These are phyloP conservation scores for Sungouiozyma intestinalis DNA, from an alignment of 805 yeast genomes.

Conservation along the genomic window DNA sequence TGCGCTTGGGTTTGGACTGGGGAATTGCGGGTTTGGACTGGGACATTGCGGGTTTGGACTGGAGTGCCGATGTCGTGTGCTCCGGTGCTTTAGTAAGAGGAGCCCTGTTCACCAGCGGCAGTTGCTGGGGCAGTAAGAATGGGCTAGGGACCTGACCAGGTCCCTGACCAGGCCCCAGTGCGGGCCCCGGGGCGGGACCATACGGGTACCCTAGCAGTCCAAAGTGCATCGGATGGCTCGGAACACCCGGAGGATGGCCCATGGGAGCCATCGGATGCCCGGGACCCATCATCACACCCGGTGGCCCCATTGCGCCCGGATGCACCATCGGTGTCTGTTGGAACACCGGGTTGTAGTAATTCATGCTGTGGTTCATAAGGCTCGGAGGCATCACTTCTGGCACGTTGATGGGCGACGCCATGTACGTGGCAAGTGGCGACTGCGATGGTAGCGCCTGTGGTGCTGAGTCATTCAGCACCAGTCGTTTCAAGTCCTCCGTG, in stretches of 20 bases:
- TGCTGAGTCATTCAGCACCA: constrained; percentile 3
- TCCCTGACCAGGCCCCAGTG: background rate
- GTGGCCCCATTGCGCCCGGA: no score
- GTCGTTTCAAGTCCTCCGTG: constrained; percentile 9
- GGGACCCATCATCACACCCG: no score
- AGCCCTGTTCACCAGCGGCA: constrained; percentile 1
- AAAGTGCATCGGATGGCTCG: no score
- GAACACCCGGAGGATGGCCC: no score
- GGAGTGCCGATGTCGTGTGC: background rate
- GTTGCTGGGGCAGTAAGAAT: constrained; percentile 4
- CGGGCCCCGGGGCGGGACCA: background rate
- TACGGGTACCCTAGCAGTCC: no score
- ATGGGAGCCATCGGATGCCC: no score
- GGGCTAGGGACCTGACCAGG: constrained; percentile 2
- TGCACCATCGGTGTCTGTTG: background rate
- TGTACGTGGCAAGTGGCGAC: constrained; percentile 7
- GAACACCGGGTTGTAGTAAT: background rate
- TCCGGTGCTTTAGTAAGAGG: background rate
- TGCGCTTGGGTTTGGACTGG: background rate
- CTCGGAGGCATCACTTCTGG: constrained; percentile 7
- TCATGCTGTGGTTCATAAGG: background rate
- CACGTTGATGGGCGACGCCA: constrained; percentile 11
- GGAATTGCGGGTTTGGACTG: background rate
- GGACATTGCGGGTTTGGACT: background rate
- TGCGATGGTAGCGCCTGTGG: background rate